These are phyloP conservation scores for Citrus medica DNA, from an alignment of 345 rosid species.

Conservation along the genomic window DNA sequence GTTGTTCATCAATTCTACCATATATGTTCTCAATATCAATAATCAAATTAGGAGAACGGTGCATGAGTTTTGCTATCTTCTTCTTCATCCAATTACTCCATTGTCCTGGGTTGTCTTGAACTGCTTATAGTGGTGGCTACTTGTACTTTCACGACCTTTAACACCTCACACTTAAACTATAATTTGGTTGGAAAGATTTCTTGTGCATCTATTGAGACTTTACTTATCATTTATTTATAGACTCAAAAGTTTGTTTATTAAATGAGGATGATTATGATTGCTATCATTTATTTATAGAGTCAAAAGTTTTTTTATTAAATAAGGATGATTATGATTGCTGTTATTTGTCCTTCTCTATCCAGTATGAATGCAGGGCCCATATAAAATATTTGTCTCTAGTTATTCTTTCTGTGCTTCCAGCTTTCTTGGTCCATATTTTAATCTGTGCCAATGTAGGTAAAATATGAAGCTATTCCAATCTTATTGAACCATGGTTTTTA, in stretches of 20 bases:
- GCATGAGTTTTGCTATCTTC: not conserved
- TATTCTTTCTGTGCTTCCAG: not conserved
- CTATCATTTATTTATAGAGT: not conserved
- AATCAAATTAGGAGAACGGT: conserved; percentile 1
- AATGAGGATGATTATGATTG: not conserved
- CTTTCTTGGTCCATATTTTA: not conserved
- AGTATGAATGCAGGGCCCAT: not conserved
- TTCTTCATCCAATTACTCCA: not conserved
- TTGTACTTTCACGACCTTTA: not conserved
- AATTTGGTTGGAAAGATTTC: not conserved
- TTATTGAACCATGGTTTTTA: not conserved
- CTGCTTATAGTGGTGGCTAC: not conserved
- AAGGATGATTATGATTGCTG: not conserved
- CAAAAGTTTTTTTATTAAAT: not conserved
- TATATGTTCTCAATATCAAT: not conserved
- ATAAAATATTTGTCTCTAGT: not conserved
- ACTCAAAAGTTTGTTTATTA: not conserved
- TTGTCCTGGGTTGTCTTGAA: not conserved
- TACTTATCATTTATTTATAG: not conserved
- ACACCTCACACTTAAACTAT: not conserved
- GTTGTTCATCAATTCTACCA: not conserved
- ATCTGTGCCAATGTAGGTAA: not conserved
- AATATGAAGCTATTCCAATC: not conserved
- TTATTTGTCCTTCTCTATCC: not conserved
- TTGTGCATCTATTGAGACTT: not conserved